phyloP scores from a whole-genome alignment of 2,329 filamentous ascomycete species.

The Fusarium gaditjirri region DNA sequence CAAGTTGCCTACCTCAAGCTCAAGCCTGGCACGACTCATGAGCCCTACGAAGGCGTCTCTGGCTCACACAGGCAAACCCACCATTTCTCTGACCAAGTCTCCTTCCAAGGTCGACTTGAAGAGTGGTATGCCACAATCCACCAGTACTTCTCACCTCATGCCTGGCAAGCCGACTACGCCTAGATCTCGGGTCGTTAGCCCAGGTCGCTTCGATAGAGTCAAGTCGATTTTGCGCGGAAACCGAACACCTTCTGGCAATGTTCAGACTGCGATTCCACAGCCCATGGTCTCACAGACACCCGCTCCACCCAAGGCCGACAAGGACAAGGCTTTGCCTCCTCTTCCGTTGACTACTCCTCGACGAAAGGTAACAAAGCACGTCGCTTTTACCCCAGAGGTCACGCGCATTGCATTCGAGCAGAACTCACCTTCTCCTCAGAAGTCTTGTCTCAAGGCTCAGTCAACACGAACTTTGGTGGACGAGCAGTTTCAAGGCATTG shows the following conservation, averaged over 20 bases:
- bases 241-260: conserved; percentile 50
- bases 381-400: conserved; percentile 81
- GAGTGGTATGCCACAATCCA: conserved; percentile 60
- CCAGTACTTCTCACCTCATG: conserved; percentile 57
- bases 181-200: conserved; percentile 56
- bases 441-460: conserved; percentile 59
- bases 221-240: conserved; percentile 67
- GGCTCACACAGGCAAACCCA: conserved; percentile 42
- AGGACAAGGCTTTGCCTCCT: conserved; percentile 64
- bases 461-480: conserved; percentile 43
- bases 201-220: conserved; percentile 64
- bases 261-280: conserved; percentile 61
- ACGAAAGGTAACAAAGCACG: conserved; percentile 74
- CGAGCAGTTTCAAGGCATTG: conserved; percentile 47
- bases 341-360: conserved; percentile 73
- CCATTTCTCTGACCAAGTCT: conserved; percentile 49
- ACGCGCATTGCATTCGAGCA: conserved; percentile 57
- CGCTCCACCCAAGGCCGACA: conserved; percentile 57
- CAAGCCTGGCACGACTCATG: conserved; percentile 68
- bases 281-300: conserved; percentile 60
- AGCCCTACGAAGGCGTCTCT: conserved; percentile 84
- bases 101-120: conserved; percentile 59
- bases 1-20: conserved; percentile 56
- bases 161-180: conserved; percentile 48
- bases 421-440: conserved; percentile 67